Evolutionary conservation across 306 rosid species (phyloP), one percentile per base, ranked within the genome.

Genomic region (Benincasa hispida): DNA sequence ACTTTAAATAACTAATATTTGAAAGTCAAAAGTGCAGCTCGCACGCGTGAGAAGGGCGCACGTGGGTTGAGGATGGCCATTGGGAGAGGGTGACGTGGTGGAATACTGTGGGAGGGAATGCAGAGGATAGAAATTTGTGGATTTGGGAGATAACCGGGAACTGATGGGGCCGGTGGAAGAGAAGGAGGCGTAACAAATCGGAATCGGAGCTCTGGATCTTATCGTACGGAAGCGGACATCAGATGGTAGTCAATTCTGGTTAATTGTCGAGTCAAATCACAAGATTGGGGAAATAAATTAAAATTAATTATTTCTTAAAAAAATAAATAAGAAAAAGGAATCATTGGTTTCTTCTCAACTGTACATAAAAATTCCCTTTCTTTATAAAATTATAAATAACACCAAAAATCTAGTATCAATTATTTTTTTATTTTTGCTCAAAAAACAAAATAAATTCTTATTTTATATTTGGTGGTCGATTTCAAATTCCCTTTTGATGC

Each of bases 181-280:
- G 68, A 4, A 21, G 22, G 24, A 56, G 37, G 68, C 1, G 51
- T 51, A 76, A 17, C 60, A 47, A 76, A 61, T 3, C 19, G 47
- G 37, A 76, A 61, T 76, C 48, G 79, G 59, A 35, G 75, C 56
- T 61, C 60, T 76, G 79, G 72, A 59, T 76, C 58, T 76, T 76
- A 76, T 76, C 73, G 79, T 76, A 76, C 79, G 79, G 73, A 18
- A 61, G 56, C 72, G 79, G 79, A 76, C 79, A 59, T 76, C 73
- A 76, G 45, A 50, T 37, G 3, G 6, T 39, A 54, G 68, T 75
- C 68, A n/a, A 75, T 75, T 75, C 67, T 56, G 55, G 78, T 75
- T 75, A 55, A 54, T 75, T 57, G 67, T 34, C 24, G 22, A 56
- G 78, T 56, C 68, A 55, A 56, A 69, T 69, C 37, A 69, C 56